phyloP scores from a whole-genome alignment of 164 flowering plant species.

The Tetracentron sinense region DNA sequence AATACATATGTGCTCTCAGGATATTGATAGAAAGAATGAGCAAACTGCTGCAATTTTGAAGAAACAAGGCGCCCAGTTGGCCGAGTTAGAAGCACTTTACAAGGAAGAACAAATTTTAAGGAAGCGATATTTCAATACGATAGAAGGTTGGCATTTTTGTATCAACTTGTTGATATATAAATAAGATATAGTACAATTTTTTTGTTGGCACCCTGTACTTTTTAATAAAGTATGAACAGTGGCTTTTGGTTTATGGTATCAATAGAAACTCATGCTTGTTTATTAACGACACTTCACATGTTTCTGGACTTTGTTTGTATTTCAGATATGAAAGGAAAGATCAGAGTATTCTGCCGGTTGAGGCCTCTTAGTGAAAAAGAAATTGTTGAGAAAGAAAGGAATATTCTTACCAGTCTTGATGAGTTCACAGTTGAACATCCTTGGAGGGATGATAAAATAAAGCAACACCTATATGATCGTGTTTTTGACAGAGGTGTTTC shows the following conservation, averaged over 20 bases:
- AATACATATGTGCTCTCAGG: slow-evolving; percentile 39
- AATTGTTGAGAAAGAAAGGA: slow-evolving; percentile 53
- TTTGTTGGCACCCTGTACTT: neutral
- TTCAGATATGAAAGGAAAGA: slow-evolving; percentile 97
- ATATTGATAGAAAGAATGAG: slow-evolving; percentile 93
- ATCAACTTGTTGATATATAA: neutral
- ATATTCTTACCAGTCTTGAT: slow-evolving; percentile 44
- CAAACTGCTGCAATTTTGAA: slow-evolving; percentile 94
- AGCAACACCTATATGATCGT: slow-evolving; percentile 83
- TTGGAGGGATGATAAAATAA: slow-evolving; percentile 87
- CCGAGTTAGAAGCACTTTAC: slow-evolving; percentile 79
- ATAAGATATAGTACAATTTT: neutral
- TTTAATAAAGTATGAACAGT: neutral
- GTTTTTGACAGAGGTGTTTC: slow-evolving; percentile 79
- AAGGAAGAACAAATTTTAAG: slow-evolving; percentile 90
- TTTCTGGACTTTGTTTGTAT: neutral
- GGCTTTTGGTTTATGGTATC: neutral
- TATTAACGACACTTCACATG: neutral
- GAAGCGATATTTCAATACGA: slow-evolving; percentile 85
- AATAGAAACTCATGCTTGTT: neutral
- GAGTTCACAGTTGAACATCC: slow-evolving; percentile 94
- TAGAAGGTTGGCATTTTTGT: slow-evolving; percentile 61
- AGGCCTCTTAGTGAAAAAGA: slow-evolving; percentile 85
- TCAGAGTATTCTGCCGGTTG: slow-evolving; percentile 84
- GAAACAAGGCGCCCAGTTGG: slow-evolving; percentile 88